These are phyloP conservation scores for Plasmodium cynomolgi DNA, from an alignment of 169 alveolate species.

Conservation along the genomic window DNA sequence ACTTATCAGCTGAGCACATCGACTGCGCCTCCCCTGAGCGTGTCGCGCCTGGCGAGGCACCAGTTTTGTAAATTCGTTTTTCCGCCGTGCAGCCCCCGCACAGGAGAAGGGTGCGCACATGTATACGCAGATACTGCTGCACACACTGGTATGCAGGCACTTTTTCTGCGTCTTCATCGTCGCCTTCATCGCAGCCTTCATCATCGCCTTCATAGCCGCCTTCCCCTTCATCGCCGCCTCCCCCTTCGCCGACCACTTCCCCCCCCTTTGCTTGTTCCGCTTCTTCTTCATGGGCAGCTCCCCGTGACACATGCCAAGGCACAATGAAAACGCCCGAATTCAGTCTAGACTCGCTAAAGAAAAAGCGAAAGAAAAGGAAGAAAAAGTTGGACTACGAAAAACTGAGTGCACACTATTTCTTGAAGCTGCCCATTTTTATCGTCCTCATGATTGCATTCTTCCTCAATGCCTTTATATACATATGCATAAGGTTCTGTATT, in stretches of 20 bases:
- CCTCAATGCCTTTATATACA: constrained; percentile 61
- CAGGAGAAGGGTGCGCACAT: not conserved
- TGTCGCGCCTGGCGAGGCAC: not conserved
- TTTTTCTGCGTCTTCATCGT: not conserved
- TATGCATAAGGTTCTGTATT: constrained; percentile 42
- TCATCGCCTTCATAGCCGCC: not conserved
- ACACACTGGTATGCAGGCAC: not conserved
- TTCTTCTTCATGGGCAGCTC: not conserved
- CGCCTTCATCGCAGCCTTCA: not conserved
- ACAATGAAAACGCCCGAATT: constrained; percentile 75
- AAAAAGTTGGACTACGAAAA: constrained; percentile 32
- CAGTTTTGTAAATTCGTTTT: not conserved
- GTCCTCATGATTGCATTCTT: constrained; percentile 37
- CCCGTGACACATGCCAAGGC: not conserved
- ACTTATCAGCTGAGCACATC: not conserved
- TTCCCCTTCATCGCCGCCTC: too few relatives aligned
- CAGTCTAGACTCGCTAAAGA: constrained; percentile 68
- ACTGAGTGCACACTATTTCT: constrained; percentile 48
- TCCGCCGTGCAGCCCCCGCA: not conserved
- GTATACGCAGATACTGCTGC: not conserved
- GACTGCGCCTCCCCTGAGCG: not conserved
- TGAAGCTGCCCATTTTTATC: constrained; percentile 59
- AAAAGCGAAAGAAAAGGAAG: constrained; percentile 26
- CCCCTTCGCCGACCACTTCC: too few relatives aligned
- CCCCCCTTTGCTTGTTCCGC: not conserved